Conservation (phyloP, 2,329 filamentous ascomycete genomes). For the Camillea tinctor region DNA sequence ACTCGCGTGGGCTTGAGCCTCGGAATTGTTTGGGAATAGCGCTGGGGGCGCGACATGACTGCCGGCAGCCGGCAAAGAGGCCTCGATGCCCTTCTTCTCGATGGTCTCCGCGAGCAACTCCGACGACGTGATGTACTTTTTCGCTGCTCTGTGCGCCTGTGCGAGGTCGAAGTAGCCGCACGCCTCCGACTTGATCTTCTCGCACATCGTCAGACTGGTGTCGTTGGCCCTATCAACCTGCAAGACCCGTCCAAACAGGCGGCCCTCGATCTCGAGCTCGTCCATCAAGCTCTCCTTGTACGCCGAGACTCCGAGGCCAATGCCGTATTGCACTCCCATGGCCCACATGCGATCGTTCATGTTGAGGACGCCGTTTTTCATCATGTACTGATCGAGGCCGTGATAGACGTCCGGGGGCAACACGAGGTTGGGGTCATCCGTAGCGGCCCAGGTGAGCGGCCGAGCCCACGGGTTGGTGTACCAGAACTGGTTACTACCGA, state of each 20-base stretch:
- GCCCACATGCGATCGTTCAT: conserved; percentile 13
- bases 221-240: neutral
- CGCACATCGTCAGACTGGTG: neutral
- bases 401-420: conserved; percentile 5
- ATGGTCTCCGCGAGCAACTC: neutral
- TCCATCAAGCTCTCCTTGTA: conserved; percentile 14
- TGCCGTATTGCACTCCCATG: conserved; percentile 21
- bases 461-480: neutral
- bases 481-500: neutral
- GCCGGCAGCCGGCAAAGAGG: neutral
- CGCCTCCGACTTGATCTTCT: neutral
- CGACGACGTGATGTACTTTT: neutral
- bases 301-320: conserved; percentile 17
- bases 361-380: neutral
- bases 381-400: conserved; percentile 14
- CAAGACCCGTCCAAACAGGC: conserved; percentile 8
- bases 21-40: neutral
- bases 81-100: neutral
- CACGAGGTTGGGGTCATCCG: neutral
- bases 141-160: neutral
- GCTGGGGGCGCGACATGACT: neutral
- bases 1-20: neutral
- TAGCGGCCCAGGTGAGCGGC: neutral
- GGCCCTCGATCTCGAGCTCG: conserved; percentile 12
- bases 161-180: neutral